Percentiles rank a stretch among this genome's conserved stretches.
phyloP scores from a whole-genome alignment of 352 stramenopile species.

The Thalassiosira hispida region DNA sequence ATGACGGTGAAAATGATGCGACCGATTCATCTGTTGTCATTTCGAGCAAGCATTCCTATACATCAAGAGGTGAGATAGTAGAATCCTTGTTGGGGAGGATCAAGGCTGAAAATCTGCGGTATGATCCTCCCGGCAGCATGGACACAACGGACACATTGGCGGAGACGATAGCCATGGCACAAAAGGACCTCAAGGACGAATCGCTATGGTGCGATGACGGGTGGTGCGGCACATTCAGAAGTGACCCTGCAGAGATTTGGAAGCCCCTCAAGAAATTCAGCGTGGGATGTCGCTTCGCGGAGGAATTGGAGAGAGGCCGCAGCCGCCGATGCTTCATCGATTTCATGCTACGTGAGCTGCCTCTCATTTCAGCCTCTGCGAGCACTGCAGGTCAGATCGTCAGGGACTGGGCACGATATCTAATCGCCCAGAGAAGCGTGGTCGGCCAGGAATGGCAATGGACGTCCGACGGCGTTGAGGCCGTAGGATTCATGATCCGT shows the following conservation, averaged over 20 bases:
- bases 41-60: neutral
- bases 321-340: constrained; percentile 2
- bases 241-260: constrained; percentile 1
- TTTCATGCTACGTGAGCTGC: neutral
- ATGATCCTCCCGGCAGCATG: neutral
- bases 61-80: neutral
- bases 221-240: neutral
- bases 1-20: neutral
- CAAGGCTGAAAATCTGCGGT: neutral
- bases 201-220: neutral
- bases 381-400: neutral
- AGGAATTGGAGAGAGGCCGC: neutral
- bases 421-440: neutral
- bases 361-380: no score
- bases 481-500: neutral
- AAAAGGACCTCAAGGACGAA: neutral
- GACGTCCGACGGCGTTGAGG: neutral
- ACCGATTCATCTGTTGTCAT: neutral
- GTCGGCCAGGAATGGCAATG: neutral
- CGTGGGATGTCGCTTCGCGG: constrained; percentile 1
- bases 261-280: neutral
- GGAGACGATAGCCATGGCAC: neutral
- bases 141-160: neutral
- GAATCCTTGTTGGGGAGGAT: neutral
- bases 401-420: neutral